Percentiles rank a stretch among this genome's conserved stretches.
Evolutionary conservation across 2,329 filamentous ascomycete genomes (phyloP).

Genomic region (Paradendryphiella salina): DNA sequence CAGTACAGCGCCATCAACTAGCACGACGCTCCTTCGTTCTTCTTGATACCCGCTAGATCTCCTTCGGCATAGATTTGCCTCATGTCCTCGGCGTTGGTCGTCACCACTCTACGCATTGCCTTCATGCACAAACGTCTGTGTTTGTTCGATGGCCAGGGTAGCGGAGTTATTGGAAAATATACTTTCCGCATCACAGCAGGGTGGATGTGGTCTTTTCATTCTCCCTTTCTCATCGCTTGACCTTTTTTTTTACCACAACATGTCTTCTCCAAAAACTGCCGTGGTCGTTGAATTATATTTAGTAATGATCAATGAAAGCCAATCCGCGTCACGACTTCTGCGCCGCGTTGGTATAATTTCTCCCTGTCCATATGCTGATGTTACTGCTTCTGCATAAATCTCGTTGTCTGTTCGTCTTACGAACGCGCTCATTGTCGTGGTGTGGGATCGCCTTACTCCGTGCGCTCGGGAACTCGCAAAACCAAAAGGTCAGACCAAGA

Average conservation of each 20-base stretch:
- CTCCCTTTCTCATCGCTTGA: background rate
- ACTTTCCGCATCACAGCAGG: background rate
- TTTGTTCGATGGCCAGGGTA: background rate
- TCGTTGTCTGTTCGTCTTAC: background rate
- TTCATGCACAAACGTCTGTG: background rate
- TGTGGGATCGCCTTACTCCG: background rate
- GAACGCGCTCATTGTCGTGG: background rate
- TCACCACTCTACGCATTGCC: background rate
- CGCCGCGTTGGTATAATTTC: too few relatives aligned
- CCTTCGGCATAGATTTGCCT: background rate
- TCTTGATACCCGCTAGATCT: background rate
- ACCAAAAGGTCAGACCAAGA: background rate
- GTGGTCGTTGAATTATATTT: too few relatives aligned
- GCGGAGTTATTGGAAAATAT: background rate
- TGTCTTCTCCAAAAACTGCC: too few relatives aligned
- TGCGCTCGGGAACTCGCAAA: too few relatives aligned
- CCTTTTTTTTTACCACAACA: background rate
- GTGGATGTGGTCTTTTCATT: background rate
- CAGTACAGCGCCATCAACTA: slow-evolving; percentile 6
- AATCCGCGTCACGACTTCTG: too few relatives aligned
- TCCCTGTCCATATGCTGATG: too few relatives aligned
- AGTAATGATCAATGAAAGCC: too few relatives aligned
- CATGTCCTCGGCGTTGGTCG: background rate
- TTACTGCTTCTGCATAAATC: too few relatives aligned
- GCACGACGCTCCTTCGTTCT: background rate